Percentiles rank a stretch among this genome's conserved stretches.
Evolutionary conservation across 2,329 filamentous ascomycete species (phyloP).

Genomic region (Hymenoscyphus repandus): DNA sequence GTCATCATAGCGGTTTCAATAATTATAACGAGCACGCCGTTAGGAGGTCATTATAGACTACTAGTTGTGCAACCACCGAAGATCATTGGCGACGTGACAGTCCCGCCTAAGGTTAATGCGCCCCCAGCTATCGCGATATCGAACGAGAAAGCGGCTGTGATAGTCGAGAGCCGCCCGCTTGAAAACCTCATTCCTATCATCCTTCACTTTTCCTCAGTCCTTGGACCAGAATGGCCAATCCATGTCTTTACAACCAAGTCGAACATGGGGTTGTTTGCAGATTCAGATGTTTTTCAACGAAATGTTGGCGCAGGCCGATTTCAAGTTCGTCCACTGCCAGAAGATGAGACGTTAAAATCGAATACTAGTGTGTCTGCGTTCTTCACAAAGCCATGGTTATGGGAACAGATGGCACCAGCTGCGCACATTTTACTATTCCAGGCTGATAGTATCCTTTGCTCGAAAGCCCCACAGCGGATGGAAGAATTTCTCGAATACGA

Average conservation of each 20-base stretch:
- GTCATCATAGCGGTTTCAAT: too few relatives aligned
- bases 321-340: conserved; percentile 33
- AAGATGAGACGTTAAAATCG: conserved; percentile 26
- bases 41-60: too few relatives aligned
- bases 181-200: conserved; percentile 28
- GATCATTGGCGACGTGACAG: too few relatives aligned
- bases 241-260: conserved; percentile 33
- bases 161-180: conserved; percentile 2
- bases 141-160: not conserved
- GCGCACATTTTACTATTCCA: conserved; percentile 28
- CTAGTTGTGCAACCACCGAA: too few relatives aligned
- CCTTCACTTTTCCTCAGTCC: conserved; percentile 31
- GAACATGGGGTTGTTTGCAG: not conserved
- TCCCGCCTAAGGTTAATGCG: too few relatives aligned
- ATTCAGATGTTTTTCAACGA: conserved; percentile 15
- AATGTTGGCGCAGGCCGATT: conserved; percentile 28
- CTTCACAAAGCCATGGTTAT: conserved; percentile 24
- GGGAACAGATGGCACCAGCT: conserved; percentile 25
- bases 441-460: conserved; percentile 26
- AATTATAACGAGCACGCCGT: too few relatives aligned
- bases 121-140: too few relatives aligned
- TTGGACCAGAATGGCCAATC: conserved; percentile 38
- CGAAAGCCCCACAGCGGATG: conserved; percentile 19
- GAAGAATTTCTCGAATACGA: conserved; percentile 29
- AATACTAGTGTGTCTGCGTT: conserved; percentile 31